Evolutionary conservation across 83 land plant genomes (phyloP).

Genomic region (Diphasiastrum complanatum): DNA sequence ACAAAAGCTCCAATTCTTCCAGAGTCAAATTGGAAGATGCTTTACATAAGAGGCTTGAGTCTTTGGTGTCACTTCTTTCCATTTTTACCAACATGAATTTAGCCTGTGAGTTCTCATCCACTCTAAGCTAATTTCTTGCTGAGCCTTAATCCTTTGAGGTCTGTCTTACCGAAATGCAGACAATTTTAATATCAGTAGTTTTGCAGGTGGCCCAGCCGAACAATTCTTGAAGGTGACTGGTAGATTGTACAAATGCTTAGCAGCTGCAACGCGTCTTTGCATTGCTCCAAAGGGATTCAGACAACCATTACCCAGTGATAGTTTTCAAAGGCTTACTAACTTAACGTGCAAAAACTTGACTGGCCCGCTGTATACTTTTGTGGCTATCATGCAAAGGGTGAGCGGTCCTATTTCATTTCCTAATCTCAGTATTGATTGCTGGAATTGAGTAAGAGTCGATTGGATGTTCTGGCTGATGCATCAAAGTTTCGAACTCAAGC

Average conservation of each 20-base stretch:
- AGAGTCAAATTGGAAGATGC: constrained; percentile 44
- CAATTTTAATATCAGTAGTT: constrained; percentile 3
- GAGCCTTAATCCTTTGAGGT: background rate
- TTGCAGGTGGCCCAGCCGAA: constrained; percentile 64
- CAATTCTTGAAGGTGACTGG: constrained; percentile 53
- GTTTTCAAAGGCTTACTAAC: constrained; percentile 76
- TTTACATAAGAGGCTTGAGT: constrained; percentile 53
- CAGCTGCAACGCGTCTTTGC: constrained; percentile 57
- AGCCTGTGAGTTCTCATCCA: constrained; percentile 34
- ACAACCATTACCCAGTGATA: constrained; percentile 53
- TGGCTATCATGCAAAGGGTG: constrained; percentile 77
- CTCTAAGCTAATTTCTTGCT: background rate
- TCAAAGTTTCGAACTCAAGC: too few species aligned
- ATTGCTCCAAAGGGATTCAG: constrained; percentile 84
- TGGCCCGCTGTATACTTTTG: constrained; percentile 65
- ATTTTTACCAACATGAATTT: constrained; percentile 57
- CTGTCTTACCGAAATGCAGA: background rate
- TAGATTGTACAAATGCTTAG: constrained; percentile 74
- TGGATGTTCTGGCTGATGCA: too few species aligned
- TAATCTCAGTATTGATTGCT: background rate
- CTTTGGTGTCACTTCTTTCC: constrained; percentile 48
- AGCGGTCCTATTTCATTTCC: background rate
- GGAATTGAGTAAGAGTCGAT: background rate
- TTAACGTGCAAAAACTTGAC: constrained; percentile 77
- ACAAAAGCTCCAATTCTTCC: too few species aligned